These are phyloP conservation scores for Aegilops speltoides DNA, from an alignment of 176 grass and related monocot species.

Conservation along the genomic window DNA sequence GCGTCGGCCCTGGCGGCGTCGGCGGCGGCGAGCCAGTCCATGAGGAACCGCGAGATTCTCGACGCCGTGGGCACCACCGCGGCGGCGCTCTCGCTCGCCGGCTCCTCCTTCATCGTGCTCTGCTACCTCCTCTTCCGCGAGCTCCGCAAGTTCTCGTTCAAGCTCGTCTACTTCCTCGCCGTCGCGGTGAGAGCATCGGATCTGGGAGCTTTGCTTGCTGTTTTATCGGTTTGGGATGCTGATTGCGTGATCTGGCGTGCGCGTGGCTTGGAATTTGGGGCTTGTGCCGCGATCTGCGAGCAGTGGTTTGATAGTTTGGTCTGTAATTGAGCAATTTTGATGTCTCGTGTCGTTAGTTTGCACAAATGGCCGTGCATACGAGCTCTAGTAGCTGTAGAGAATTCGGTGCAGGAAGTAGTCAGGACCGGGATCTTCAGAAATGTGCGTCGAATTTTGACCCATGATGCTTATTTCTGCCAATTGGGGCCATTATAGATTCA, in stretches of 20 bases:
- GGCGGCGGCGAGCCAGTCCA: conserved; percentile 31
- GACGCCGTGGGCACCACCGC: conserved; percentile 52
- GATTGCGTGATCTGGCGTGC: neutral
- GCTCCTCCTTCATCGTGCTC: conserved; percentile 92
- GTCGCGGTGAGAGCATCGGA: conserved; percentile 53
- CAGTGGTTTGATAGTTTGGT: neutral
- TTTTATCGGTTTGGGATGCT: neutral
- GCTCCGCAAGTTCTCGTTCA: conserved; percentile 98
- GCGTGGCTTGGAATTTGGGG: neutral
- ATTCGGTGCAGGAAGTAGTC: neutral
- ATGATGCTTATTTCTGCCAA: neutral
- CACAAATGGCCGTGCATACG: neutral
- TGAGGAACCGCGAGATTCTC: conserved; percentile 46
- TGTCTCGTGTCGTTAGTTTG: neutral
- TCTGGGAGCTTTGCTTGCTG: neutral
- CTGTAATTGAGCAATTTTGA: neutral
- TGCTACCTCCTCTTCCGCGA: conserved; percentile 98
- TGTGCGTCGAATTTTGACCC: neutral
- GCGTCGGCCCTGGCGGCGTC: conserved; percentile 12
- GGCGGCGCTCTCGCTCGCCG: conserved; percentile 76
- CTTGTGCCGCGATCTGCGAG: conserved; percentile 16
- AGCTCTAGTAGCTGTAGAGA: conserved; percentile 8
- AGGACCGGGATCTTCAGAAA: conserved; percentile 25
- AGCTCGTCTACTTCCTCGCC: conserved; percentile 94
- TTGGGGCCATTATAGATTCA: neutral